Evolutionary conservation across 2,329 filamentous ascomycete species (phyloP).

Genomic region (Ophiostoma montium): DNA sequence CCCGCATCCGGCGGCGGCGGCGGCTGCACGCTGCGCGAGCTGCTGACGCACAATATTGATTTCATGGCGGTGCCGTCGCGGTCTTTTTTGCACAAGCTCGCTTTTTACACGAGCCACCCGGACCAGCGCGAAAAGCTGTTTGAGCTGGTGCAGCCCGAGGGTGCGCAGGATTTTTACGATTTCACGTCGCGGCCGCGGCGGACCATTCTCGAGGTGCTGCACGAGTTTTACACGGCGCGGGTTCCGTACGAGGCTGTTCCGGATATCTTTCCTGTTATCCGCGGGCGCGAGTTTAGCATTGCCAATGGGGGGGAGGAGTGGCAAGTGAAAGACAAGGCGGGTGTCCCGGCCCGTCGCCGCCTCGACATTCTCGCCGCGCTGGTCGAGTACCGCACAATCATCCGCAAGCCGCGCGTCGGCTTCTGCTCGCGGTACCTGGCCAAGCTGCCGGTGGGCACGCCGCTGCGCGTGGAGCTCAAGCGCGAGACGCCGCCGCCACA

Average conservation of each 20-base stretch:
- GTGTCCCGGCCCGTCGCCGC: neutral
- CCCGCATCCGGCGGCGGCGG: too few species aligned
- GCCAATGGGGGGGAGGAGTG: constrained; percentile 36
- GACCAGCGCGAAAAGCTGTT: constrained; percentile 68
- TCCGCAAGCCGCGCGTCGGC: constrained; percentile 70
- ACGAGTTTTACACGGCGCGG: constrained; percentile 75
- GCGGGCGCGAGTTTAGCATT: constrained; percentile 89
- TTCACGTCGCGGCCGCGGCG: constrained; percentile 84
- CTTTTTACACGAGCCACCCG: constrained; percentile 56
- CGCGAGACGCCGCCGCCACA: constrained; percentile 31
- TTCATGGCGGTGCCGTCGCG: constrained; percentile 80
- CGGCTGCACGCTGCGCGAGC: constrained; percentile 51
- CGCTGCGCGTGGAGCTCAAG: constrained; percentile 45
- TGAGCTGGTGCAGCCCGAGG: constrained; percentile 69
- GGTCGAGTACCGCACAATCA: constrained; percentile 80
- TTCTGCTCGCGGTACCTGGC: constrained; percentile 82
- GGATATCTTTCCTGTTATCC: constrained; percentile 64
- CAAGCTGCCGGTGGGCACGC: constrained; percentile 41
- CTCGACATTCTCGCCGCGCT: constrained; percentile 72
- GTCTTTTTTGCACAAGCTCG: constrained; percentile 67
- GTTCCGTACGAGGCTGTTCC: constrained; percentile 63
- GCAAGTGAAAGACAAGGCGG: neutral
- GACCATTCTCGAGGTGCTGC: constrained; percentile 80
- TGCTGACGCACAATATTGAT: constrained; percentile 75
- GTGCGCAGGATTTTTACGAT: constrained; percentile 85